Conservation (phyloP, 148 eudicot species). For the Arbutus unedo region DNA sequence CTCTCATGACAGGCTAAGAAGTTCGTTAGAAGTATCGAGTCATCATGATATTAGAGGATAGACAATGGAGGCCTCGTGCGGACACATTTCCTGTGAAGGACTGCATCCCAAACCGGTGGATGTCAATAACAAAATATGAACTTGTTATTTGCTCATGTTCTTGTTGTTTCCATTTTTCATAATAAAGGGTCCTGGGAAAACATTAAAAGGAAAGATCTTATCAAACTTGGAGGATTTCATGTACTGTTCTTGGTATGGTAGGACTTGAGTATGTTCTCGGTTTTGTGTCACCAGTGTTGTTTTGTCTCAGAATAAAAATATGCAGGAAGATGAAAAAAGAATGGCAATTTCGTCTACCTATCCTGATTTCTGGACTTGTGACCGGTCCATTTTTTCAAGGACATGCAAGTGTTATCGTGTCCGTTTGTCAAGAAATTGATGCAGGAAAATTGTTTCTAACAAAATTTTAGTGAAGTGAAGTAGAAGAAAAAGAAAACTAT, state of each 20-base stretch:
- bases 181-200: slow-evolving; percentile 4
- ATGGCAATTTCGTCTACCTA: no score
- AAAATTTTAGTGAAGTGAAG: no score
- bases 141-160: no score
- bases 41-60: slow-evolving; percentile 31
- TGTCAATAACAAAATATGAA: background rate
- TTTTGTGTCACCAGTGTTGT: background rate
- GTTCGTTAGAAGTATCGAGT: slow-evolving; percentile 56
- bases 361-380: no score
- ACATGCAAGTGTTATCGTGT: no score
- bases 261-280: background rate
- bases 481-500: no score
- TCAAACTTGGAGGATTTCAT: slow-evolving; percentile 3
- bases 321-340: no score
- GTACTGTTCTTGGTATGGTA: background rate
- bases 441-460: no score
- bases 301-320: no score
- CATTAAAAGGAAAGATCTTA: background rate
- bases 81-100: background rate
- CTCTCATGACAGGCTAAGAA: no score
- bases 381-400: no score
- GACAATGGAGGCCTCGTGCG: background rate
- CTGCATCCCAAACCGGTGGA: background rate
- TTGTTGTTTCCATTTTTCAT: slow-evolving; percentile 11
- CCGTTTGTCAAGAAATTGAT: no score